These are phyloP conservation scores for Citrus inodora DNA, from an alignment of 345 rosid genomes.

Conservation along the genomic window DNA sequence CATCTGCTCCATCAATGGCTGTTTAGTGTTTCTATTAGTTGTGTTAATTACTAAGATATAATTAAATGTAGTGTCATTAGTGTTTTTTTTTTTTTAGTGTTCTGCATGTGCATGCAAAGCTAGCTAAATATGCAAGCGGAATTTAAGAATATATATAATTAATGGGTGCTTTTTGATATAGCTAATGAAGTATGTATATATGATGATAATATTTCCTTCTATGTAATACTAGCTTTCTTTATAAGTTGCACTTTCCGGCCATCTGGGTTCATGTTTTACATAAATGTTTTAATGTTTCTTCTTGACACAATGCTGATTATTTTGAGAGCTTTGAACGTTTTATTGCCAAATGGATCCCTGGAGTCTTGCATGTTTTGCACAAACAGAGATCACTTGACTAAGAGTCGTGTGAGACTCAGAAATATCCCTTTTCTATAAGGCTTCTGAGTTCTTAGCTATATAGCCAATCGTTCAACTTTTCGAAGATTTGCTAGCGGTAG, in stretches of 20 bases:
- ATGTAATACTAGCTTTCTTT: neutral
- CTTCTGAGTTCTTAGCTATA: neutral
- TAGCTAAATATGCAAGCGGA: neutral
- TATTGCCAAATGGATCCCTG: neutral
- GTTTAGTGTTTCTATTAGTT: neutral
- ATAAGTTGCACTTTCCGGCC: neutral
- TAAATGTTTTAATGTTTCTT: neutral
- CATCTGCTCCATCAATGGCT: slow-evolving; percentile 16
- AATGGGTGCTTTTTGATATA: neutral
- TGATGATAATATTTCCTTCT: neutral
- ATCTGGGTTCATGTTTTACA: neutral
- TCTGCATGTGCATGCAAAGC: slow-evolving; percentile 3
- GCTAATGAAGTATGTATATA: neutral
- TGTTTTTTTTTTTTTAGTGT: neutral
- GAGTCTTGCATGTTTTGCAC: neutral
- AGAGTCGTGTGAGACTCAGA: neutral
- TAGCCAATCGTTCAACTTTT: neutral
- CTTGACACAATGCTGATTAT: neutral
- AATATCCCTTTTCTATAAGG: neutral
- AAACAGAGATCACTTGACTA: no score
- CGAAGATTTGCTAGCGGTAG: no score
- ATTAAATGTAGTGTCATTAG: neutral
- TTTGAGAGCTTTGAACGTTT: neutral
- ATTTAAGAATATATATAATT: neutral
- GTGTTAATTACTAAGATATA: no score